Evolutionary conservation across 202 grass and related monocot species (phyloP), one percentile per base, ranked within the genome.

Genomic region (Dendrocalamus latiflorus): DNA sequence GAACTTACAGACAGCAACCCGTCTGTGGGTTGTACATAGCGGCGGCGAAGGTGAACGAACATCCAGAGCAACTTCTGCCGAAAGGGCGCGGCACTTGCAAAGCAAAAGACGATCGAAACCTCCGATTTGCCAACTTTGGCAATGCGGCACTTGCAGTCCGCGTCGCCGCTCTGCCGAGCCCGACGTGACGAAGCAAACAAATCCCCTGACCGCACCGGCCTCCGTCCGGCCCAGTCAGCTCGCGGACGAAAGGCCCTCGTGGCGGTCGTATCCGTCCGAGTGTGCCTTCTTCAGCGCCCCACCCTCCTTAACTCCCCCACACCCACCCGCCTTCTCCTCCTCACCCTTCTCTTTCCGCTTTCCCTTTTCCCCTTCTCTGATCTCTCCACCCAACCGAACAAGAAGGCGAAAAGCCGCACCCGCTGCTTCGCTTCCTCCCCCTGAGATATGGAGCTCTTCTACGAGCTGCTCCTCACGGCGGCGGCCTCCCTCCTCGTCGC

Each of bases 391-490:
- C 84, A 60, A 68, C 76, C 59, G 58, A 89, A 85, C 86, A 82
- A 78, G 75, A 89, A 94, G 71, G 78, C 86, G 64, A 75, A 51
- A 68, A 55, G 28, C 33, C 15, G 34, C 55, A 30, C 47, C 86
- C 59, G 73, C 81, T 75, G 17, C 81, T 26, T 30, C 9, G 9
- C 43, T 17, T 10, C 56, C 15, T 3, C n/a, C 25, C 17, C 63
- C 49, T 26, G 58, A 14, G 30, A 86, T 74, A 99, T 99, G 96
- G 91, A 93, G 48, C 86, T 95, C n/a, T 70, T 91, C 43, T 83
- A 74, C 88, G 93, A 95, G 89, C 83, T 99, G 68, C 83, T 99
- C 71, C 74, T 95, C 80, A 94, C 93, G 42, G 93, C 80, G 24
- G 70, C 72, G 58, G 70, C 88, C 80, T 88, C 96, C 58, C 55